Evolutionary conservation across 768 basidiomycete genomes (phyloP), one percentile per base, ranked within the genome.

Genomic region (Cystobasidium tubakii): DNA sequence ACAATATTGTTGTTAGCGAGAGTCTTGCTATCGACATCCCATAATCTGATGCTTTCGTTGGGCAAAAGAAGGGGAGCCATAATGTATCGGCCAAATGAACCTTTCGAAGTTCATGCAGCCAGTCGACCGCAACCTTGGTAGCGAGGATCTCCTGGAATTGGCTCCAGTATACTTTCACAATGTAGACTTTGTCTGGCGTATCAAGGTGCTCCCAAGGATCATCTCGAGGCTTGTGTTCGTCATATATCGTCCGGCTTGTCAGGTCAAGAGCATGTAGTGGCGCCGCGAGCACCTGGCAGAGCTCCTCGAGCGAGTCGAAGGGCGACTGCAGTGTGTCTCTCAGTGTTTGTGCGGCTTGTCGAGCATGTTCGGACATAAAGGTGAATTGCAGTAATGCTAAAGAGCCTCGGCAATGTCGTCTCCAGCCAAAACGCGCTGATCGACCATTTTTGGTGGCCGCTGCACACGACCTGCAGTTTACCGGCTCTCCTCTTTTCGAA

Each of bases 51-150:
- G 15, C 23, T 29, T 60, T 60, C 31, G 63, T 7, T 13, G 63
- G 63, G 63, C 63, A 65, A 27, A 65, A 65, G 39, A 36, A 46
- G 13, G 63, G 63, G 33, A 39, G 4, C 63, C 34, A 46, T 39
- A 62, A 19, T 15, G 15, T 21, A 29, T 42, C 23, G 36, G 36
- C 39, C 27, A 39, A 42, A 46, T 34, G 36, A 23, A 12, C 27
- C 36, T 29, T 23, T 39, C 36, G 39, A 46, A 65, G 63, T 19
- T 65, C 27, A 43, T 65, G 33, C 31, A 36, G 23, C 63, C 63
- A 65, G 39, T 65, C 63, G 3, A 65, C 34, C 15, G 23, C 34
- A 42, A 65, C 25, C 19, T 46, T 39, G 6, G 63, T 46, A 15
- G 43, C 36, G 2, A 65, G 63, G 17, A 34, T 65, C 23, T 46